phyloP scores from a whole-genome alignment of 2,329 filamentous ascomycete genomes.

The Alternaria viburni region DNA sequence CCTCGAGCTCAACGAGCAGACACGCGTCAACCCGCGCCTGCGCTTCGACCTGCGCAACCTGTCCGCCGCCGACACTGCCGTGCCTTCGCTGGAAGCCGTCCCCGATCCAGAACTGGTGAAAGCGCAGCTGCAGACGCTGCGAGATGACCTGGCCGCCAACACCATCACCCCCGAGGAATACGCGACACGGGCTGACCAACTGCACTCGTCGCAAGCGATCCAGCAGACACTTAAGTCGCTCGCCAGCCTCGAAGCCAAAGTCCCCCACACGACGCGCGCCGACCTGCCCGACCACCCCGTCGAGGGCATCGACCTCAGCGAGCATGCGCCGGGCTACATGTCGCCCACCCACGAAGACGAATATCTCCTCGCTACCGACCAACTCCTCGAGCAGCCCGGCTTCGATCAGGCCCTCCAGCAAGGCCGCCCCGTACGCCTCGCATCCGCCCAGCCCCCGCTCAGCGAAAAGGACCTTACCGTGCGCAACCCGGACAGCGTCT shows the following conservation, averaged over 20 bases:
- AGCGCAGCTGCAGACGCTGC: slow-evolving; percentile 42
- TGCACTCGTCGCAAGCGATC: slow-evolving; percentile 36
- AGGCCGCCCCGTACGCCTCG: slow-evolving; percentile 47
- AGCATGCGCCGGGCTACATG: slow-evolving; percentile 70
- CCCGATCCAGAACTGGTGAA: slow-evolving; percentile 32
- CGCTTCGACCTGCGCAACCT: slow-evolving; percentile 71
- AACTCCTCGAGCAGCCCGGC: slow-evolving; percentile 56
- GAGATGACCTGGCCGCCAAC: slow-evolving; percentile 40
- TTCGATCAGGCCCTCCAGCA: slow-evolving; percentile 57
- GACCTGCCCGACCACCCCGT: slow-evolving; percentile 42
- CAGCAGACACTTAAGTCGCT: slow-evolving; percentile 40
- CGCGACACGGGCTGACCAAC: slow-evolving; percentile 30
- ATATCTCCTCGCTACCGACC: slow-evolving; percentile 72
- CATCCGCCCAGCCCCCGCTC: slow-evolving; percentile 51
- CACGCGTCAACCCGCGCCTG: slow-evolving; percentile 75
- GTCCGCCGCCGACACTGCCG: slow-evolving; percentile 42
- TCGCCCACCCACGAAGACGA: slow-evolving; percentile 74
- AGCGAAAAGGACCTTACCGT: slow-evolving; percentile 62
- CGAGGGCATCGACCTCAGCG: slow-evolving; percentile 56
- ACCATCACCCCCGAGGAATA: slow-evolving; percentile 40
- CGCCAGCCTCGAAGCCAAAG: slow-evolving; percentile 48
- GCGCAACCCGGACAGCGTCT: slow-evolving; percentile 87
- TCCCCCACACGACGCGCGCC: slow-evolving; percentile 48
- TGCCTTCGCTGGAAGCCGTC: slow-evolving; percentile 33
- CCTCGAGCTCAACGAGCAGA: slow-evolving; percentile 84